These are phyloP conservation scores for Taphrina deformans DNA, from an alignment of 1,139 yeast genomes.

Conservation along the genomic window DNA sequence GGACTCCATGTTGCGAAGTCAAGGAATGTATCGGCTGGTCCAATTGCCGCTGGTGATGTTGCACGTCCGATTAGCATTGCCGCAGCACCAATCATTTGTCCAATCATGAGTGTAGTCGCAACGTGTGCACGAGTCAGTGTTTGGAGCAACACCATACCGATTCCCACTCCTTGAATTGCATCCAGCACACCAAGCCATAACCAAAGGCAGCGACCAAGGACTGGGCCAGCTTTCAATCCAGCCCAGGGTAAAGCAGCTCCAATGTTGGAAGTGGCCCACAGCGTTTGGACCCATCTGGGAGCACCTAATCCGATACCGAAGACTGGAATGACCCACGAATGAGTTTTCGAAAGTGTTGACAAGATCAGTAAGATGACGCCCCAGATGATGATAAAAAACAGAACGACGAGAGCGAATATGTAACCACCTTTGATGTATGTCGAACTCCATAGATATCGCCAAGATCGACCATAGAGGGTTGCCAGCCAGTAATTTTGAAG, in stretches of 20 bases:
- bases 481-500: conserved; percentile 37
- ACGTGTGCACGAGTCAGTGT: conserved; percentile 36
- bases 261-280: conserved; percentile 36
- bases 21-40: conserved; percentile 34
- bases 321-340: conserved; percentile 36
- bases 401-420: conserved; percentile 24
- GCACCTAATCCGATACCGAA: conserved; percentile 36
- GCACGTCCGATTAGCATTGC: conserved; percentile 35
- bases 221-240: conserved; percentile 35
- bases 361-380: conserved; percentile 22
- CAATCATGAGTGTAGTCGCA: conserved; percentile 33
- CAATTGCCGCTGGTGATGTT: conserved; percentile 32
- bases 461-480: conserved; percentile 34
- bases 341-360: conserved; percentile 30
- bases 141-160: conserved; percentile 36
- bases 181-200: conserved; percentile 36
- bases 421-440: conserved; percentile 24
- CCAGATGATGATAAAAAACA: conserved; percentile 35
- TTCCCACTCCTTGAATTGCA: conserved; percentile 36
- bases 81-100: conserved; percentile 35
- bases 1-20: conserved; percentile 36
- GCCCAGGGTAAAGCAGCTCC: conserved; percentile 36
- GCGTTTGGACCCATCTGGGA: conserved; percentile 35
- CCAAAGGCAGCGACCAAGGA: conserved; percentile 35
- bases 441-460: conserved; percentile 35